These are phyloP conservation scores for Nothophoma quercina DNA, from an alignment of 2,329 filamentous ascomycete species.

Conservation along the genomic window DNA sequence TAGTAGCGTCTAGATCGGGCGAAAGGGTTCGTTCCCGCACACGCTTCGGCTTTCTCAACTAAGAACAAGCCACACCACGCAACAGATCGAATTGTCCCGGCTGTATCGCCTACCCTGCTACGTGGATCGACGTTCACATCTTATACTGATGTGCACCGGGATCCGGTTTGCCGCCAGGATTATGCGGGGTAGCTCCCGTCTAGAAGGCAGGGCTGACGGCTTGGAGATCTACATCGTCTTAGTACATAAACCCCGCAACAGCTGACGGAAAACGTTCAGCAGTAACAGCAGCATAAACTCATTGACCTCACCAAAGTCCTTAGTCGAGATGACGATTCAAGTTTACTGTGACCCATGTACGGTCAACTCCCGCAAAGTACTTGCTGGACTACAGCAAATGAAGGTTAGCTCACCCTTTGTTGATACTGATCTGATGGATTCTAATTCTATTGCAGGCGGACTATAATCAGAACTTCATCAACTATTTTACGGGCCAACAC, in stretches of 20 bases:
- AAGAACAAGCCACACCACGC: background rate
- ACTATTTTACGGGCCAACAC: constrained; percentile 53
- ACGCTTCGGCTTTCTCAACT: background rate
- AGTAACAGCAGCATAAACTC: background rate
- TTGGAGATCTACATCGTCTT: background rate
- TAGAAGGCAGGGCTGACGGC: background rate
- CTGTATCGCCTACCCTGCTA: background rate
- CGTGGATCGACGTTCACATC: background rate
- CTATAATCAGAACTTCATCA: constrained; percentile 49
- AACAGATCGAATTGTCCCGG: background rate
- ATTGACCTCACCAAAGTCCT: background rate
- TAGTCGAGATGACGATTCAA: constrained; percentile 22
- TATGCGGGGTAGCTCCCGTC: constrained; percentile 14
- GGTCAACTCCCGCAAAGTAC: constrained; percentile 53
- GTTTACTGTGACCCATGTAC: constrained; percentile 49
- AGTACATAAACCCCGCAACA: constrained; percentile 14
- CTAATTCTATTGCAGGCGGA: constrained; percentile 19
- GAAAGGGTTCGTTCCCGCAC: background rate
- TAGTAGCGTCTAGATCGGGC: constrained; percentile 5
- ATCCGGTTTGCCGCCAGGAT: background rate
- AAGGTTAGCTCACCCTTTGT: constrained; percentile 19
- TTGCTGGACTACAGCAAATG: constrained; percentile 51
- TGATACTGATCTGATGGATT: background rate
- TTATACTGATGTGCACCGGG: background rate
- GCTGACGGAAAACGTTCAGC: background rate